These are phyloP conservation scores for Arthrinium phaeospermum DNA, from an alignment of 2,329 filamentous ascomycete genomes.

Conservation along the genomic window DNA sequence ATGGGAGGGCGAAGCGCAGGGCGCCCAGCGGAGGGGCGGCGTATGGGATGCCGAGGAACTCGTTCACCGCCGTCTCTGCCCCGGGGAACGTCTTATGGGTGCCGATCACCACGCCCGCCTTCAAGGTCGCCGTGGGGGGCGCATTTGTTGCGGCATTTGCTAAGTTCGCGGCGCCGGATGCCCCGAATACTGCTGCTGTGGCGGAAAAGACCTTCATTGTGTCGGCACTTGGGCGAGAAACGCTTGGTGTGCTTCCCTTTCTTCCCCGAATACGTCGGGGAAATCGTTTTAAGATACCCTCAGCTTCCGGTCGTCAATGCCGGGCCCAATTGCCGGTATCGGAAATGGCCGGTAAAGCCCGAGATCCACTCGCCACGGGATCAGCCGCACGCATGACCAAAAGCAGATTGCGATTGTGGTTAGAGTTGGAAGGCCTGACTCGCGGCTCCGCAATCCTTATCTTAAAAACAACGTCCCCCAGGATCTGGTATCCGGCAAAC, in stretches of 20 bases:
- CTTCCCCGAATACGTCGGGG: neutral
- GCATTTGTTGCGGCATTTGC: neutral
- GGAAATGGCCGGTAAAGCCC: neutral
- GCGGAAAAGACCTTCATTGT: neutral
- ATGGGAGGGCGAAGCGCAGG: slow-evolving; percentile 59
- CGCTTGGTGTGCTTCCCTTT: no score
- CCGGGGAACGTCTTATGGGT: neutral
- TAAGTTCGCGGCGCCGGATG: neutral
- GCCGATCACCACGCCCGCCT: neutral
- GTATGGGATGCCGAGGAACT: slow-evolving; percentile 62
- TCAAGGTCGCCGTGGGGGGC: neutral
- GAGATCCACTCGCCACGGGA: neutral
- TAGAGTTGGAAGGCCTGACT: neutral
- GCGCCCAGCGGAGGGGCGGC: slow-evolving; percentile 57
- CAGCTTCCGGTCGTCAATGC: neutral
- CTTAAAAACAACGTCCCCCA: neutral
- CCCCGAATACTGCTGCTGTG: neutral
- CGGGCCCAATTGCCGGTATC: neutral
- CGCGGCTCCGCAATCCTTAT: neutral
- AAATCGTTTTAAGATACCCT: no score
- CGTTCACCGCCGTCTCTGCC: slow-evolving; percentile 39
- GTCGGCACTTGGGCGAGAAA: neutral
- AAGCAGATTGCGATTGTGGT: neutral
- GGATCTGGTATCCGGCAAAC: neutral
- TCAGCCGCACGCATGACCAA: neutral